Evolutionary conservation across 2,329 filamentous ascomycete species (phyloP).

Genomic region (Plectosphaerella plurivora): DNA sequence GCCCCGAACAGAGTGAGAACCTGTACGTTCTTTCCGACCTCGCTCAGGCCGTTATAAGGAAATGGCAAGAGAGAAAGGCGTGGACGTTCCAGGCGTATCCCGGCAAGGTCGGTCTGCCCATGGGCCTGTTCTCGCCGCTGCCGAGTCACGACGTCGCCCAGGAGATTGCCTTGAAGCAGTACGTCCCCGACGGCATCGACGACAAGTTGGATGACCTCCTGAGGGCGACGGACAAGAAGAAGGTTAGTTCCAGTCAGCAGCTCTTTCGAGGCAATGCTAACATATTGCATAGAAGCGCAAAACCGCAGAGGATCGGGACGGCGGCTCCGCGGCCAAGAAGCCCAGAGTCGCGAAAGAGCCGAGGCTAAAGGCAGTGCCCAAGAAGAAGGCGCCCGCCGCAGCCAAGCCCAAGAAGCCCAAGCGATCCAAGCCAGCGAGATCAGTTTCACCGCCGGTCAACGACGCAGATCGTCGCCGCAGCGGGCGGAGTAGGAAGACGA

Average conservation of each 20-base stretch:
- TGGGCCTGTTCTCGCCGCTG: constrained; percentile 71
- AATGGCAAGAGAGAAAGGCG: constrained; percentile 79
- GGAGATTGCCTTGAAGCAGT: constrained; percentile 81
- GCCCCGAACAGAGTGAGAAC: constrained; percentile 61
- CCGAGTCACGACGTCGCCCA: constrained; percentile 75
- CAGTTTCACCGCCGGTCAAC: constrained; percentile 1
- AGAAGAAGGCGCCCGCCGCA: constrained; percentile 20
- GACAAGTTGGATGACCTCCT: constrained; percentile 69
- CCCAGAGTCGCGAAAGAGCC: constrained; percentile 19
- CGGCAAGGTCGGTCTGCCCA: constrained; percentile 74
- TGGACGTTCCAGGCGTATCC: constrained; percentile 85
- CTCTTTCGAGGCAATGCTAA: constrained; percentile 14
- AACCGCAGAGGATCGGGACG: constrained; percentile 43
- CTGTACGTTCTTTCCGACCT: constrained; percentile 88
- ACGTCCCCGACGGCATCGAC: constrained; percentile 71
- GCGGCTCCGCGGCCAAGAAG: constrained; percentile 36
- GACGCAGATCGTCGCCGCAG: constrained; percentile 49
- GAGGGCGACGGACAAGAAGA: constrained; percentile 66
- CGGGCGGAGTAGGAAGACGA: constrained; percentile 40
- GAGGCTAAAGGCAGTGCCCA: constrained; percentile 23
- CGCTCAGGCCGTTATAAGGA: constrained; percentile 73
- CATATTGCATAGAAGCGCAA: constrained; percentile 49
- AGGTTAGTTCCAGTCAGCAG: constrained; percentile 38
- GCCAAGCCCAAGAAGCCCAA: constrained; percentile 24
- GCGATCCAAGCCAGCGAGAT: constrained; percentile 19